Evolutionary conservation across 495 filamentous ascomycete genomes (phyloP).

Genomic region (Hyaloscypha finlandica): DNA sequence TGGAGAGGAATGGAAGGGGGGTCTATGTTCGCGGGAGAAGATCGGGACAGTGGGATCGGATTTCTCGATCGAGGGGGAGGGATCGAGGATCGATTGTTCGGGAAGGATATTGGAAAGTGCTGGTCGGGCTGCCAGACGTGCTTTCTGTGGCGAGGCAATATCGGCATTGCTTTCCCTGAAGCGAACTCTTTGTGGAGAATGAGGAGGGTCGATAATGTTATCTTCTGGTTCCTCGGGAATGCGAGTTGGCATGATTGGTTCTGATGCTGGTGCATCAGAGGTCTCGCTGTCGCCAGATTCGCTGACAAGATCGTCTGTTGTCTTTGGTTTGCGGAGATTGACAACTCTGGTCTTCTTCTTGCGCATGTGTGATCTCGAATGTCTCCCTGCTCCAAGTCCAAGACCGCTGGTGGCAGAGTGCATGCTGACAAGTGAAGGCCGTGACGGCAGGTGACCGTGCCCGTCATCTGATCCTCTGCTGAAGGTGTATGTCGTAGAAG

Average conservation of each 20-base stretch:
- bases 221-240: constrained; percentile 56
- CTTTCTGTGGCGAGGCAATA: constrained; percentile 25
- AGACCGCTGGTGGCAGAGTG: constrained; percentile 60
- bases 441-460: constrained; percentile 44
- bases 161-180: constrained; percentile 37
- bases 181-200: constrained; percentile 43
- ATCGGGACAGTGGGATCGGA: constrained; percentile 4
- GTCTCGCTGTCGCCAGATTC: constrained; percentile 45
- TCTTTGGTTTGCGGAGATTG: constrained; percentile 65
- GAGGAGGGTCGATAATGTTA: constrained; percentile 50
- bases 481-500: constrained; percentile 64
- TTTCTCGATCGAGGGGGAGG: neutral
- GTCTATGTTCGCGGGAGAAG: constrained; percentile 9
- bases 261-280: constrained; percentile 40
- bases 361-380: constrained; percentile 63
- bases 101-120: constrained; percentile 21
- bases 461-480: constrained; percentile 52
- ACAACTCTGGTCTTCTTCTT: constrained; percentile 94
- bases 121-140: constrained; percentile 12
- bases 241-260: constrained; percentile 36
- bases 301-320: constrained; percentile 36
- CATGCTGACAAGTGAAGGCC: constrained; percentile 48
- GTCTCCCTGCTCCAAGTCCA: constrained; percentile 61
- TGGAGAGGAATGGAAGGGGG: constrained; percentile 21
- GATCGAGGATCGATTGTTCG: constrained; percentile 20